Conservation (phyloP, 441 rosid species). For the Caryocar brasiliense region DNA sequence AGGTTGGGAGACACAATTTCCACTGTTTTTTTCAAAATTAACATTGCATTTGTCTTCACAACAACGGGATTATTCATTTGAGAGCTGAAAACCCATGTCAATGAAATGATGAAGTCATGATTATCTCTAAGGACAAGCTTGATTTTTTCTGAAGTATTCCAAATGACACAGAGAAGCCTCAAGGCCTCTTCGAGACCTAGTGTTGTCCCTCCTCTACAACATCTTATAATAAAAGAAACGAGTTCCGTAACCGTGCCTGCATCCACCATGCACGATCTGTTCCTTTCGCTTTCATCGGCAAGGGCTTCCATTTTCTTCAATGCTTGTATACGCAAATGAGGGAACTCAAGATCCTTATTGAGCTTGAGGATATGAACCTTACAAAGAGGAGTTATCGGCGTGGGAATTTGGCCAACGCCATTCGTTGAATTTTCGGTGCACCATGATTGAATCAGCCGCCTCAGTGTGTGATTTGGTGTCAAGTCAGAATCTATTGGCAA, state of each 20-base stretch:
- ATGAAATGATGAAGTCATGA: slow-evolving; percentile 17
- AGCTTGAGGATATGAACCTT: slow-evolving; percentile 19
- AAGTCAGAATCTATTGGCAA: slow-evolving; percentile 29
- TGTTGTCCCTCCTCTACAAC: slow-evolving; percentile 9
- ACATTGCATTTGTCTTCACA: slow-evolving; percentile 18
- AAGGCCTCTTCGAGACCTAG: slow-evolving; percentile 26
- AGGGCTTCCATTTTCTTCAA: slow-evolving; percentile 28
- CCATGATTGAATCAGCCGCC: slow-evolving; percentile 48
- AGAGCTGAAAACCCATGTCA: slow-evolving; percentile 24
- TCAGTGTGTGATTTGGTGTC: slow-evolving; percentile 44
- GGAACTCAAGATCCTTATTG: slow-evolving; percentile 18
- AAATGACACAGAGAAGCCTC: slow-evolving; percentile 20
- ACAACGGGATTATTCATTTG: not conserved
- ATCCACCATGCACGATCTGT: slow-evolving; percentile 22
- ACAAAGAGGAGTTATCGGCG: slow-evolving; percentile 19
- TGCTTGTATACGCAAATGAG: not conserved
- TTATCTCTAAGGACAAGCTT: slow-evolving; percentile 18
- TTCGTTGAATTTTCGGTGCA: slow-evolving; percentile 10
- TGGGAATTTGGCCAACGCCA: slow-evolving; percentile 26
- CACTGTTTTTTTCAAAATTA: slow-evolving; percentile 14
- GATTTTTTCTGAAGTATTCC: slow-evolving; percentile 23
- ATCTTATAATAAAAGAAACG: slow-evolving; percentile 14
- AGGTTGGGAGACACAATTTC: slow-evolving; percentile 9
- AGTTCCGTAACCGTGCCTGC: slow-evolving; percentile 19
- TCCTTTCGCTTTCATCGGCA: slow-evolving; percentile 21